Conservation (phyloP, 1,284 basidiomycete species). For the Puccinia triticina region DNA sequence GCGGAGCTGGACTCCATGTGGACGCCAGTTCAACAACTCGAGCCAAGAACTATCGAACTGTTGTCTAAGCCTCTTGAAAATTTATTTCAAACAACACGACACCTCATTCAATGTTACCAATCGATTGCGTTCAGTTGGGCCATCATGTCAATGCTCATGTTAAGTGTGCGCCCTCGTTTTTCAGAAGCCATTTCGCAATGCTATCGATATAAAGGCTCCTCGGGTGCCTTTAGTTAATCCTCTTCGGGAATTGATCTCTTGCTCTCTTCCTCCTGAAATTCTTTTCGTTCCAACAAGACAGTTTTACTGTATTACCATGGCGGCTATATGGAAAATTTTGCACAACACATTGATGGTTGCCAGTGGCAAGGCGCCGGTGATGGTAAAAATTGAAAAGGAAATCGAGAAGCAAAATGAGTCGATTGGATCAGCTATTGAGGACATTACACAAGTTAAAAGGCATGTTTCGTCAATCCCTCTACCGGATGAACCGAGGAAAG, state of each 20-base stretch:
- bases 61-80: background rate
- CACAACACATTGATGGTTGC: too few species aligned
- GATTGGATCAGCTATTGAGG: background rate
- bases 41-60: background rate
- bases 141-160: background rate
- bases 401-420: too few species aligned
- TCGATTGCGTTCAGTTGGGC: constrained; percentile 5
- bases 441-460: background rate
- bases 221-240: too few species aligned
- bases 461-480: background rate
- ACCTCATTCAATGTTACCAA: background rate
- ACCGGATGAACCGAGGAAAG: background rate
- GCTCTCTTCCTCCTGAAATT: too few species aligned
- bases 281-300: too few species aligned
- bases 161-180: background rate
- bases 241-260: too few species aligned
- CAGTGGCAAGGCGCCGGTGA: too few species aligned
- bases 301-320: too few species aligned
- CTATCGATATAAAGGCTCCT: too few species aligned
- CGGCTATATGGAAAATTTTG: too few species aligned
- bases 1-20: background rate
- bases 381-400: too few species aligned
- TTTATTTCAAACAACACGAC: background rate
- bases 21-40: background rate
- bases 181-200: background rate